Base-by-base conservation (phyloP, 441 rosid genomes). In the Corymbia citriodora region DNA sequence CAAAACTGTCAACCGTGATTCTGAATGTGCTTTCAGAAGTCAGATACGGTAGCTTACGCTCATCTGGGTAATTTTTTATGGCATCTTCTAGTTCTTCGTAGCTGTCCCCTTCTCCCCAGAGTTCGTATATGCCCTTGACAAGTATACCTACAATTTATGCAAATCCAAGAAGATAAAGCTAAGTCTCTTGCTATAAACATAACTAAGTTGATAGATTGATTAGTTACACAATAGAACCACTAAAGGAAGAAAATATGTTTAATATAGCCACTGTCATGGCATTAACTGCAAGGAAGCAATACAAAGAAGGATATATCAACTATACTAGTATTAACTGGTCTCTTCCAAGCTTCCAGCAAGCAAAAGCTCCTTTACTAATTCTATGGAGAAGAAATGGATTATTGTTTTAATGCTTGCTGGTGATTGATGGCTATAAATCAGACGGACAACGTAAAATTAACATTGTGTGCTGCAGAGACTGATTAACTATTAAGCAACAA, bases 51-150 rank as follows among this genome's bases (percentile, higher is more conserved):
- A 94, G 92, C 95, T 96, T 97, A 14, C 94, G 92, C 36, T 96
- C 97, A 88, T 96, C 97, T 23, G 99, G 99, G 87, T 94, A 97
- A 90, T 90, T 93, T 90, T 87, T 91, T 59, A 97, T 95, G 15
- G 97, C 93, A 55, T 95, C 96, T 91, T 93, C 94, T 88, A 98
- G 93, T 90, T 98, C 98, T 91, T 96, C 97, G 83, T 93, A 94
- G 91, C 93, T 93, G 89, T 93, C 92, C 87, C 96, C 99, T 94
- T 98, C 99, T 90, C 99, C 99, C 99, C 99, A 97, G 74, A 98
- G 93, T 92, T 97, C 99, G 90, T 97, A 97, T 87, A 98, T 98
- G 65, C 99, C 99, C 92, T 97, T 97, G 50, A 98, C 99, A 87
- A 97, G 97, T 89, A 97, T 94, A 92, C 99, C 98, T 96, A 40